Percentiles rank a stretch among this genome's conserved stretches.
Conservation (phyloP, 192 early-diverging fungal genomes). For the Umbelopsis sp. region DNA sequence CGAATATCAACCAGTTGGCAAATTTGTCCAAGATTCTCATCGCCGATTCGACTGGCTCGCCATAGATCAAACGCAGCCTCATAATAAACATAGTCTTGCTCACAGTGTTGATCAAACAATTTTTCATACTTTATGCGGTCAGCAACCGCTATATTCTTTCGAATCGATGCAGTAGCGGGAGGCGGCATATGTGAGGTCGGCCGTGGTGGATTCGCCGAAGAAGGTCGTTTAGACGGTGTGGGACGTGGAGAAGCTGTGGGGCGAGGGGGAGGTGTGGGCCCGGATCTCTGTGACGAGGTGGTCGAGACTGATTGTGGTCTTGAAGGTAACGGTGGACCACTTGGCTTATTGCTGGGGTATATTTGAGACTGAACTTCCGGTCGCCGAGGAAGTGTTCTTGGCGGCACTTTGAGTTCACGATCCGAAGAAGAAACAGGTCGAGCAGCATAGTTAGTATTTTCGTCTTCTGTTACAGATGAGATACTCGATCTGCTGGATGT, state of each 20-base stretch:
- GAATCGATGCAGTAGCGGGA: background rate
- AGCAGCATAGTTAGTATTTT: too few relatives aligned
- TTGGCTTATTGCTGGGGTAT: background rate
- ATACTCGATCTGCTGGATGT: background rate
- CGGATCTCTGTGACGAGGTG: background rate
- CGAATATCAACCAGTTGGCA: slow-evolving; percentile 38
- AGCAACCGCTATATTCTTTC: background rate
- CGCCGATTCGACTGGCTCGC: slow-evolving; percentile 5
- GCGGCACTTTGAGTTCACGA: background rate
- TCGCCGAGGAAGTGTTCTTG: background rate
- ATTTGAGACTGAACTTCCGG: slow-evolving; percentile 7
- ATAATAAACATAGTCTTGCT: background rate
- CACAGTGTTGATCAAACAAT: background rate
- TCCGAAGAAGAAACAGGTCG: background rate
- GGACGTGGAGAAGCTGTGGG: background rate
- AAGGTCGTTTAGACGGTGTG: background rate
- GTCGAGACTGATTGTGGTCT: background rate
- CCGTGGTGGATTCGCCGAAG: background rate
- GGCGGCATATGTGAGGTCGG: slow-evolving; percentile 6
- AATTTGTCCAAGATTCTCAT: background rate
- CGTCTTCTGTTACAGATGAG: too few relatives aligned
- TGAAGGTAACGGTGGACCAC: slow-evolving; percentile 2
- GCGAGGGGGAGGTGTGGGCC: background rate
- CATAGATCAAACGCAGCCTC: background rate
- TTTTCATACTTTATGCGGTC: slow-evolving; percentile 6